These are phyloP conservation scores for Prinsepia uniflora DNA, from an alignment of 306 rosid species.

Conservation along the genomic window DNA sequence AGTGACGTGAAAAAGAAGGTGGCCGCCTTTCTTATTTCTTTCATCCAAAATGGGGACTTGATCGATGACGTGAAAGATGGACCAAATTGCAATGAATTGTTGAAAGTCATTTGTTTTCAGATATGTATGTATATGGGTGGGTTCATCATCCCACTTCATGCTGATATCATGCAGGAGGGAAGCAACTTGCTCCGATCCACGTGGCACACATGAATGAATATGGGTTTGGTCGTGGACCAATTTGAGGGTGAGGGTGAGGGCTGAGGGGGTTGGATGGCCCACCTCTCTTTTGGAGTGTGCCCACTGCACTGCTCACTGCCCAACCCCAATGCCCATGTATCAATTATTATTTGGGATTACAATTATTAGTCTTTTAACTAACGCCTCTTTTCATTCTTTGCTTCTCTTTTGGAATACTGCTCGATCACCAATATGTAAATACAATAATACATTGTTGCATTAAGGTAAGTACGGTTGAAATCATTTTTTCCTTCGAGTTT, in stretches of 20 bases:
- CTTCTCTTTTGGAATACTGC: background rate
- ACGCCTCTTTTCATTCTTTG: background rate
- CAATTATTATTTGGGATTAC: slow-evolving; percentile 18
- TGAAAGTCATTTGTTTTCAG: background rate
- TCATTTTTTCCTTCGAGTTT: no score
- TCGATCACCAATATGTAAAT: background rate
- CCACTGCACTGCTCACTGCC: background rate
- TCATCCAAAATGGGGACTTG: slow-evolving; percentile 5
- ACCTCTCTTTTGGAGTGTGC: slow-evolving; percentile 40
- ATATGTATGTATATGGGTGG: slow-evolving; percentile 8
- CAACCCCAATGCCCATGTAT: slow-evolving; percentile 21
- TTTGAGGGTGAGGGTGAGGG: no score
- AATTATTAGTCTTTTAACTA: slow-evolving; percentile 19
- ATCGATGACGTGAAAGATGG: no score
- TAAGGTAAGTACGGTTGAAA: no score
- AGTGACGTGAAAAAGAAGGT: slow-evolving; percentile 48
- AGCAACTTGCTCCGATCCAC: slow-evolving; percentile 31
- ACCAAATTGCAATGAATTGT: no score
- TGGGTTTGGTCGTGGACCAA: slow-evolving; percentile 60
- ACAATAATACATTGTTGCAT: background rate
- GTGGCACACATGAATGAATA: slow-evolving; percentile 46
- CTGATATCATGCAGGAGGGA: slow-evolving; percentile 59
- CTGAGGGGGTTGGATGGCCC: slow-evolving; percentile 26
- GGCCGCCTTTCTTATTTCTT: slow-evolving; percentile 5
- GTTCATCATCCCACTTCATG: slow-evolving; percentile 81